Percentiles rank a stretch among this genome's conserved stretches.
phyloP scores from a whole-genome alignment of 2,329 filamentous ascomycete genomes.

The Cadophora sp. region DNA sequence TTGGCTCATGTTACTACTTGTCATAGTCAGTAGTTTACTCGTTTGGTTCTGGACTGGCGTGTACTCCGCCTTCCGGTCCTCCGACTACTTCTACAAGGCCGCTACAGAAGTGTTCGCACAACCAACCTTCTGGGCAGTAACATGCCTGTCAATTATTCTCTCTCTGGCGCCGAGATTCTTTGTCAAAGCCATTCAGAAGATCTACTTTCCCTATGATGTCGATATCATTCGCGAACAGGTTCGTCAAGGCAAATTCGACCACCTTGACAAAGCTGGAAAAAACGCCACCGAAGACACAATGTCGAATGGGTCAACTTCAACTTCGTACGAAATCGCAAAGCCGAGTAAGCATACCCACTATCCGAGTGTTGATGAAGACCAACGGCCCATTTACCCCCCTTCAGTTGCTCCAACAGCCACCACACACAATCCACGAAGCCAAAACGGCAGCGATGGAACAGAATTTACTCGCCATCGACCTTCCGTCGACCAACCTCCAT shows the following conservation, averaged over 20 bases:
- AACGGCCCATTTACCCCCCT: conserved; percentile 91
- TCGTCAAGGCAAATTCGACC: conserved; percentile 79
- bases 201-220: conserved; percentile 90
- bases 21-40: conserved; percentile 81
- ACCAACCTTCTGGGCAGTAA: conserved; percentile 85
- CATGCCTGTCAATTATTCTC: conserved; percentile 79
- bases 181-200: conserved; percentile 88
- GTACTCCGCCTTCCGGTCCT: conserved; percentile 62
- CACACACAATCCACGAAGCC: conserved; percentile 80
- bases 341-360: conserved; percentile 61
- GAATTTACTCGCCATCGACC: conserved; percentile 78
- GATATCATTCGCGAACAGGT: conserved; percentile 97
- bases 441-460: conserved; percentile 93
- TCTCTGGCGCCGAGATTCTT: conserved; percentile 88
- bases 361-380: conserved; percentile 80
- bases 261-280: conserved; percentile 55
- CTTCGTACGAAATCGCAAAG: conserved; percentile 63
- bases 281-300: conserved; percentile 41
- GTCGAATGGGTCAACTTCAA: conserved; percentile 57
- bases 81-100: conserved; percentile 77
- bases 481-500: conserved; percentile 59
- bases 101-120: conserved; percentile 81
- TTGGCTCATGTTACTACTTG: conserved; percentile 89
- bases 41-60: conserved; percentile 97
- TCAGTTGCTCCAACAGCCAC: conserved; percentile 79